Evolutionary conservation across 2,329 filamentous ascomycete species (phyloP).

Genomic region (Ceratocystis papillata): DNA sequence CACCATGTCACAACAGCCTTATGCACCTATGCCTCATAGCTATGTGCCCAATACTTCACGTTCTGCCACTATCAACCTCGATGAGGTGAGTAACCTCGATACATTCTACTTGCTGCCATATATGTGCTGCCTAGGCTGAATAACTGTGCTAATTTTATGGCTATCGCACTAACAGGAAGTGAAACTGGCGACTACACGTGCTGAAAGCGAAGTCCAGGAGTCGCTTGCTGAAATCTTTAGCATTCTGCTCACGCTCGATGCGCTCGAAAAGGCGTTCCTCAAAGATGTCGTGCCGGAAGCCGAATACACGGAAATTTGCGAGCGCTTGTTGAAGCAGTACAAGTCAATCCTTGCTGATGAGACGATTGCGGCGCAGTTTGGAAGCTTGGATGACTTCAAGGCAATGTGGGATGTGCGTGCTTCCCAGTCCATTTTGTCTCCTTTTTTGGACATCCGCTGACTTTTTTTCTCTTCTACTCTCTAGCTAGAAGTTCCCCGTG

Average conservation of each 20-base stretch:
- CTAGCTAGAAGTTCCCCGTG: slow-evolving; percentile 86
- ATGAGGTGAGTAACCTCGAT: slow-evolving; percentile 52
- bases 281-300: slow-evolving; percentile 86
- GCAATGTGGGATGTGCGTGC: slow-evolving; percentile 72
- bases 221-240: slow-evolving; percentile 95
- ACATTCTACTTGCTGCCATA: slow-evolving; percentile 11
- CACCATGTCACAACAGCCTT: slow-evolving; percentile 52
- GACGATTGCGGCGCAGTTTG: slow-evolving; percentile 76
- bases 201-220: slow-evolving; percentile 87
- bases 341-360: slow-evolving; percentile 88
- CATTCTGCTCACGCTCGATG: slow-evolving; percentile 90
- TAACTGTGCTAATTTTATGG: background rate
- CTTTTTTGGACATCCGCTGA: slow-evolving; percentile 1
- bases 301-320: slow-evolving; percentile 95
- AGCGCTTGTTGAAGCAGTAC: slow-evolving; percentile 88
- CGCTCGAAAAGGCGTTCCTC: slow-evolving; percentile 90
- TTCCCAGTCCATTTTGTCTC: background rate
- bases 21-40: slow-evolving; percentile 82
- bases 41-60: slow-evolving; percentile 78
- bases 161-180: slow-evolving; percentile 55
- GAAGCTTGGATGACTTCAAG: slow-evolving; percentile 83
- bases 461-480: slow-evolving; percentile 15
- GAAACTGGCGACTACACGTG: slow-evolving; percentile 74
- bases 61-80: slow-evolving; percentile 82
- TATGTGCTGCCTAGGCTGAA: slow-evolving; percentile 1